phyloP scores from a whole-genome alignment of 1,139 yeast species.

The Taphrina flavorubra region DNA sequence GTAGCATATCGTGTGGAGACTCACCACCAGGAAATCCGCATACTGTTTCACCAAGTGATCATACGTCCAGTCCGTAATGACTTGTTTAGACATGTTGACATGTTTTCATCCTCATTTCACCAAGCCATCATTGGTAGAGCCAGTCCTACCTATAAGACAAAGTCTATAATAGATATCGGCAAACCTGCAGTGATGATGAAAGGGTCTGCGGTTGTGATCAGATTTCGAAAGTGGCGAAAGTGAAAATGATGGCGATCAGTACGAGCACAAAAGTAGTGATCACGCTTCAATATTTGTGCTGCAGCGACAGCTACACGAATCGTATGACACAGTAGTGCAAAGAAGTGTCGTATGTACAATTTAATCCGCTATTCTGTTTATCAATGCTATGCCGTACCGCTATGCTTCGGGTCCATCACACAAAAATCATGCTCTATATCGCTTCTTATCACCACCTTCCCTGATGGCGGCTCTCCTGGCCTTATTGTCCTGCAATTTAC shows the following conservation, averaged over 20 bases:
- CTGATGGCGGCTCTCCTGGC: conserved; percentile 30
- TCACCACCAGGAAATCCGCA: conserved; percentile 50
- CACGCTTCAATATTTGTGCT: no score
- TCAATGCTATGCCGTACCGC: conserved; percentile 9
- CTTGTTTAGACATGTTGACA: conserved; percentile 7
- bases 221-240: no score
- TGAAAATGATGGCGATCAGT: no score
- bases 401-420: not conserved
- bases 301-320: no score
- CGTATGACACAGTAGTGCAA: not conserved
- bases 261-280: no score
- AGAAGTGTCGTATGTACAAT: not conserved
- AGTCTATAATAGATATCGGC: no score
- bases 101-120: no score
- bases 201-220: no score
- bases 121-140: no score
- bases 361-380: not conserved
- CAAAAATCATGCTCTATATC: conserved; percentile 4
- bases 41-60: conserved; percentile 41
- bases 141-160: no score
- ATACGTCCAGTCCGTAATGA: conserved; percentile 30
- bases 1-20: conserved; percentile 52
- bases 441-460: conserved; percentile 18
- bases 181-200: no score
- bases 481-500: conserved; percentile 58